Conservation (phyloP, 1,284 basidiomycete species). For the Ganoderma lucidum region DNA sequence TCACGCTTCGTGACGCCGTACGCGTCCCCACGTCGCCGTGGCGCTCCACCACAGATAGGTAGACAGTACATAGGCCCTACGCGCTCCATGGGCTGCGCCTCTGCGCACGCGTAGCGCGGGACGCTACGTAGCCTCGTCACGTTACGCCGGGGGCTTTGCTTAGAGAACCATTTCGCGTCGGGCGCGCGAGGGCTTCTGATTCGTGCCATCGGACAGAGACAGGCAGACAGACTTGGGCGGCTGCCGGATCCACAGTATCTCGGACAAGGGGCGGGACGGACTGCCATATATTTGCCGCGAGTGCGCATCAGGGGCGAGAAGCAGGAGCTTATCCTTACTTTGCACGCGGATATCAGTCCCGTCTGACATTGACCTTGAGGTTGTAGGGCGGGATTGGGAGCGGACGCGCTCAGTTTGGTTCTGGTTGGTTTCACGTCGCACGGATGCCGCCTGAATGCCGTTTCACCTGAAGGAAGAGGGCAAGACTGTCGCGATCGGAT, state of each 20-base stretch:
- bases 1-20: not conserved
- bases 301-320: slow-evolving; percentile 4
- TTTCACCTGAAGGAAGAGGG: not conserved
- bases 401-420: not conserved
- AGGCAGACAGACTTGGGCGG: not conserved
- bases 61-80: no score
- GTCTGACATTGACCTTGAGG: not conserved
- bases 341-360: not conserved
- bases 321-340: not conserved
- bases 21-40: not conserved
- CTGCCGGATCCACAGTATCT: not conserved
- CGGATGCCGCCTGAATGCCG: not conserved
- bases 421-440: not conserved
- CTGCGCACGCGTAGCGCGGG: not conserved
- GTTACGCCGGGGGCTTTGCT: not conserved
- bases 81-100: slow-evolving; percentile 1
- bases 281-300: not conserved
- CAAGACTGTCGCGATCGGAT: not conserved
- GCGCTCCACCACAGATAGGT: not conserved
- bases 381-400: slow-evolving; percentile 1
- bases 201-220: slow-evolving; percentile 1
- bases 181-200: not conserved
- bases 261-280: slow-evolving; percentile 3
- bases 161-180: not conserved
- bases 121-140: not conserved